These are phyloP conservation scores for Mycena vitilis DNA, from an alignment of 768 basidiomycete species.

Conservation along the genomic window DNA sequence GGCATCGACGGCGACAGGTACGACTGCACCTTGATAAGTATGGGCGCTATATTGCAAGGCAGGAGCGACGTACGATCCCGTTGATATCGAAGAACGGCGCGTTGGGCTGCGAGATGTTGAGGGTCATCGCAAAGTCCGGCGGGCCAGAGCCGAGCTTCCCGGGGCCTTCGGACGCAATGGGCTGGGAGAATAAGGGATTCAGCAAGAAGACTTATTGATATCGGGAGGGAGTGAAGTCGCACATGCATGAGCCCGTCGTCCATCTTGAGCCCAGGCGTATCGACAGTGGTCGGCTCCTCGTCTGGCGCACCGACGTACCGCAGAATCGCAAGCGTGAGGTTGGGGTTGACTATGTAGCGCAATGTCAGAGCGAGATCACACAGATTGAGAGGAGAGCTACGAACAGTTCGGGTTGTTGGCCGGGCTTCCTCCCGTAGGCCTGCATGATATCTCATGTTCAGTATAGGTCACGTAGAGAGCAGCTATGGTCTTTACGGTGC, in stretches of 20 bases:
- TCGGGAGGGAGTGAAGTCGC: constrained; percentile 6
- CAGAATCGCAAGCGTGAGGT: constrained; percentile 51
- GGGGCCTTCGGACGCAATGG: constrained; percentile 11
- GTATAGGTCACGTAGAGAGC: no score
- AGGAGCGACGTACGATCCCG: not conserved
- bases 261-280: constrained; percentile 39
- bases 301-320: constrained; percentile 50
- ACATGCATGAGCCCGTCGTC: constrained; percentile 46
- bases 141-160: constrained; percentile 7
- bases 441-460: no score
- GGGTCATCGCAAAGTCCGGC: not conserved
- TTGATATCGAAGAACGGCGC: constrained; percentile 13
- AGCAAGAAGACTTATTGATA: no score
- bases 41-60: not conserved
- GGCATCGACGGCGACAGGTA: constrained; percentile 4
- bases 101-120: not conserved
- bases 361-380: not conserved
- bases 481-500: no score
- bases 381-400: not conserved
- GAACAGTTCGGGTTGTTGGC: constrained; percentile 44
- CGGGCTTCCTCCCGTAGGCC: constrained; percentile 39
- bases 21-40: not conserved
- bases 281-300: constrained; percentile 46
- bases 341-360: constrained; percentile 39
- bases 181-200: not conserved